These are phyloP conservation scores for Solanum phureja DNA, from an alignment of 257 asterid genomes.

Conservation along the genomic window DNA sequence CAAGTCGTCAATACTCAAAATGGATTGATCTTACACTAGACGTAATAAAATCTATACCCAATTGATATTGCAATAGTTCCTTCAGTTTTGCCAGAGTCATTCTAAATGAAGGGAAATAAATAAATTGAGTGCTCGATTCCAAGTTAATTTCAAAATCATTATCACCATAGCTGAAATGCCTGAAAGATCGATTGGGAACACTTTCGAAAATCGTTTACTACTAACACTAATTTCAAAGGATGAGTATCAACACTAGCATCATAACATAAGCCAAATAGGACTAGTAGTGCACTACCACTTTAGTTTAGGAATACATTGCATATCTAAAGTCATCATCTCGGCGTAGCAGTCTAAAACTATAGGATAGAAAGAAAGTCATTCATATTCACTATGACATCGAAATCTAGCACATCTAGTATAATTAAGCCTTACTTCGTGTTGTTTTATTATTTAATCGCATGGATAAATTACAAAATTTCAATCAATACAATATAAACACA, in stretches of 20 bases:
- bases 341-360: too few relatives aligned
- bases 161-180: background rate
- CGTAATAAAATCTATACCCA: background rate
- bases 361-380: too few relatives aligned
- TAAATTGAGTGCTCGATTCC: background rate
- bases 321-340: background rate
- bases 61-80: background rate
- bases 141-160: background rate
- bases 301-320: background rate
- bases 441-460: background rate
- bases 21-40: too few relatives aligned
- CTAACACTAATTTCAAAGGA: background rate
- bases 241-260: background rate
- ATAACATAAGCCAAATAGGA: background rate
- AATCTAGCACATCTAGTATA: background rate
- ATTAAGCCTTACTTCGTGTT: background rate
- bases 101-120: background rate
- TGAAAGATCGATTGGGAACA: rapidly evolving
- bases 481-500: background rate
- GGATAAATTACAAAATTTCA: background rate
- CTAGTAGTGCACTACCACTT: background rate
- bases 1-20: background rate
- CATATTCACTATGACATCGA: too few relatives aligned
- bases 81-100: background rate
- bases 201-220: too few relatives aligned